These are phyloP conservation scores for Dactylis glomerata DNA, from an alignment of 176 grass and related monocot species.

Conservation along the genomic window DNA sequence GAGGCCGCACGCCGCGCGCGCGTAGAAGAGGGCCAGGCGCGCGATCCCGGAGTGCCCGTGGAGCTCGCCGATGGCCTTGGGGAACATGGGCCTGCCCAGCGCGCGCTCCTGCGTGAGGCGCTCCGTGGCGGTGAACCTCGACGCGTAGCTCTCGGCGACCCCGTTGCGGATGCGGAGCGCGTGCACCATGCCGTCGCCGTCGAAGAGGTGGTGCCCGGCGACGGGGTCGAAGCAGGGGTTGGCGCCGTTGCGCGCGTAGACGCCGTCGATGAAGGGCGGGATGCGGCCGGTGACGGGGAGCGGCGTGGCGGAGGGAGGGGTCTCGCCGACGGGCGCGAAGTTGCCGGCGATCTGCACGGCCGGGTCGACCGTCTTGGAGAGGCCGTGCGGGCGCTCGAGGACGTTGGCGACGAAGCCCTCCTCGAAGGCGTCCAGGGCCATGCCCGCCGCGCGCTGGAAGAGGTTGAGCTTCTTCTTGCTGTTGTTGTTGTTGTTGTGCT, in stretches of 20 bases:
- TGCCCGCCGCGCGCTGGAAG: constrained; percentile 58
- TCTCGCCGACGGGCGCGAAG: constrained; percentile 70
- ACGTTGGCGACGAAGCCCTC: constrained; percentile 56
- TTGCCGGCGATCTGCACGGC: constrained; percentile 84
- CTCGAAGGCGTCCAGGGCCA: constrained; percentile 64
- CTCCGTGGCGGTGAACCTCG: constrained; percentile 68
- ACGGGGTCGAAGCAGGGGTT: constrained; percentile 82
- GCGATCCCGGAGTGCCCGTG: constrained; percentile 92
- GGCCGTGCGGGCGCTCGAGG: constrained; percentile 58
- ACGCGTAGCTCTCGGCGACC: constrained; percentile 65
- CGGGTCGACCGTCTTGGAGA: constrained; percentile 68
- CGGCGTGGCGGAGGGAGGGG: constrained; percentile 18
- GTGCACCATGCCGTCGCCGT: constrained; percentile 96
- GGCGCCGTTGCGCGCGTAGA: constrained; percentile 87
- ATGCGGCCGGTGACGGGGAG: constrained; percentile 56
- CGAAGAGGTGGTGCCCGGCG: constrained; percentile 90
- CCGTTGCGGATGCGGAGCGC: constrained; percentile 59
- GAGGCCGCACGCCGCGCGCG: constrained; percentile 64
- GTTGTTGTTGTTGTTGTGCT: too few species aligned
- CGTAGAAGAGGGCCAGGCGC: constrained; percentile 71
- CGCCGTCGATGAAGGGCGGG: constrained; percentile 71
- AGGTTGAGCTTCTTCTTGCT: constrained; percentile 24
- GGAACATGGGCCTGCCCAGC: constrained; percentile 62
- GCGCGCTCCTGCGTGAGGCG: constrained; percentile 62
- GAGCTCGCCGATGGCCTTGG: constrained; percentile 93